phyloP scores from a whole-genome alignment of 2,329 filamentous ascomycete species.

The Penicillium crustosum region DNA sequence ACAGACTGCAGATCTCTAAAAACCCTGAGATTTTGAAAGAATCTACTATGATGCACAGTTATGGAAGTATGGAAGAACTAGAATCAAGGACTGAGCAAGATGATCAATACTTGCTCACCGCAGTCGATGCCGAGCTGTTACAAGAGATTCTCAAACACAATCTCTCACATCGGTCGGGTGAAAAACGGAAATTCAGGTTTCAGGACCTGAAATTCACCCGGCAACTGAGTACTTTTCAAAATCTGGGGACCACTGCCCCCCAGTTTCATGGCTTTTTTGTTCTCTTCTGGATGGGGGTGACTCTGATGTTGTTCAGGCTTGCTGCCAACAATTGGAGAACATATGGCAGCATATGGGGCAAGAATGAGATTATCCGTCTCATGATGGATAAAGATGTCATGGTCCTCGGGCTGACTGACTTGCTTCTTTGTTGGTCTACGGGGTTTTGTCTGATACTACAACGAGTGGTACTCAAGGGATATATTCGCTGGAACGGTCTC shows the following conservation, averaged over 20 bases:
- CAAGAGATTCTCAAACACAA: constrained; percentile 47
- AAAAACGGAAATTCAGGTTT: constrained; percentile 40
- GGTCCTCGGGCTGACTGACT: constrained; percentile 61
- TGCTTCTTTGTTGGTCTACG: constrained; percentile 66
- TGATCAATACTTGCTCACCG: constrained; percentile 50
- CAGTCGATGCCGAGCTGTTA: constrained; percentile 50
- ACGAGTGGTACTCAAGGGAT: constrained; percentile 57
- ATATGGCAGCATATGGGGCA: constrained; percentile 68
- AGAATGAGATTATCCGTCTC: constrained; percentile 68
- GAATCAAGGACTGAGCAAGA: not conserved
- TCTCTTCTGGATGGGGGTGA: constrained; percentile 66
- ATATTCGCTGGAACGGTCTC: constrained; percentile 63
- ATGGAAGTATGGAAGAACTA: not conserved
- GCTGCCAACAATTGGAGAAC: constrained; percentile 66
- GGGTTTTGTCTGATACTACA: constrained; percentile 67
- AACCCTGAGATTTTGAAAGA: not conserved
- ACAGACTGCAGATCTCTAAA: too few relatives aligned
- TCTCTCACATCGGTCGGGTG: constrained; percentile 39
- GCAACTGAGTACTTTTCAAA: constrained; percentile 73
- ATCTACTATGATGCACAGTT: not conserved
- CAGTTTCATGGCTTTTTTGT: constrained; percentile 79
- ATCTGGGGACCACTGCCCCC: constrained; percentile 62
- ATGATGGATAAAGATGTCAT: constrained; percentile 62
- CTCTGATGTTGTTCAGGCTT: constrained; percentile 65
- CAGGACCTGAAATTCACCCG: constrained; percentile 68